Evolutionary conservation across 2,329 filamentous ascomycete species (phyloP).

Genomic region (Diaporthe aspalathi): DNA sequence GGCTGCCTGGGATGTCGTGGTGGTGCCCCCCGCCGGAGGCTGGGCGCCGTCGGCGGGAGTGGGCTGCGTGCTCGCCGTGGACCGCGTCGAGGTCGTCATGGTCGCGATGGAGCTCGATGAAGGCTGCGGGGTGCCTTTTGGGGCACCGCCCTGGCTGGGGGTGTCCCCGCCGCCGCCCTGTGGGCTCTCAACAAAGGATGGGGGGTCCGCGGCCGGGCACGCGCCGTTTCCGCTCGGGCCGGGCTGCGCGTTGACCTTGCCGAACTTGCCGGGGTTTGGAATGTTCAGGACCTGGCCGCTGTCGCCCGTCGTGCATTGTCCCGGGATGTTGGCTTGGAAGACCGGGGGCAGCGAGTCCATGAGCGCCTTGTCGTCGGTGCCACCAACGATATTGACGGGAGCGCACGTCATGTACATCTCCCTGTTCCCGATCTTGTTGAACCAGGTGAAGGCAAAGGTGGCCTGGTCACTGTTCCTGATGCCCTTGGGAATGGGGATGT

Average conservation of each 20-base stretch:
- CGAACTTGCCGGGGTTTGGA: slow-evolving; percentile 62
- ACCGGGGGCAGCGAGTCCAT: slow-evolving; percentile 61
- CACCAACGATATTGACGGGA: slow-evolving; percentile 60
- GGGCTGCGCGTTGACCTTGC: slow-evolving; percentile 13
- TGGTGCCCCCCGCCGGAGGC: neutral
- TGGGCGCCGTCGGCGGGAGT: neutral
- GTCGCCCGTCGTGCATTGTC: slow-evolving; percentile 56
- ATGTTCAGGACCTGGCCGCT: slow-evolving; percentile 60
- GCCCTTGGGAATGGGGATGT: neutral
- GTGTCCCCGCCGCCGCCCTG: neutral
- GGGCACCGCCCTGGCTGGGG: neutral
- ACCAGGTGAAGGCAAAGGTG: slow-evolving; percentile 71
- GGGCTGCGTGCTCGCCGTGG: neutral
- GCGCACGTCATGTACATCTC: slow-evolving; percentile 79
- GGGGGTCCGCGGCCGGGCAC: neutral
- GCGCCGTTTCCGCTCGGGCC: neutral
- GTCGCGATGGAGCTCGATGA: neutral
- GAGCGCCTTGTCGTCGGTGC: slow-evolving; percentile 47
- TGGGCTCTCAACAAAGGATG: neutral
- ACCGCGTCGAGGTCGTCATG: neutral
- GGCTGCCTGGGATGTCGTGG: neutral
- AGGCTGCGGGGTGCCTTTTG: neutral
- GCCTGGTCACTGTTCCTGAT: slow-evolving; percentile 49
- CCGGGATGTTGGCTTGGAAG: slow-evolving; percentile 69
- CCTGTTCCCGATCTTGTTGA: slow-evolving; percentile 70